Base-by-base conservation (phyloP, 768 basidiomycete genomes). In the Daedalea quercina region DNA sequence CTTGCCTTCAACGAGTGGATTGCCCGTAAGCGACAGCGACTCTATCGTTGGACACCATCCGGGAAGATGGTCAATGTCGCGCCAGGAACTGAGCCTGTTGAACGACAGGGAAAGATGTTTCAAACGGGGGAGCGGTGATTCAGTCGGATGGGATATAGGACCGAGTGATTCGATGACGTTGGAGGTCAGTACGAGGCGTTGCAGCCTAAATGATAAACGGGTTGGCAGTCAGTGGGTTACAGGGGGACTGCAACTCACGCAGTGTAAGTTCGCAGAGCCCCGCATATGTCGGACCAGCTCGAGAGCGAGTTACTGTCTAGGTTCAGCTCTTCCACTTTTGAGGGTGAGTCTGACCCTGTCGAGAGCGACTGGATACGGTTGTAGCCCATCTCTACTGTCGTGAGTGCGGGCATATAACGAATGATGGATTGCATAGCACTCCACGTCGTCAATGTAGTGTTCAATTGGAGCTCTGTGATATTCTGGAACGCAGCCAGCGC, bases 381-480 rank as follows among this genome's bases (percentile, higher is more conserved):
- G 68, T 85, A 80, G 11, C 87, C 90, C 58, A 87, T 65, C 69
- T 93, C 87, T 13, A 90, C 70, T 2, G 72, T 60, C 34, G 67
- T 69, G 35, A 89, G 69, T 33, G 62, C 68, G 3, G 81, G 78
- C 80, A 89, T 84, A 55, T 69, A 65, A 11, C 64, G 59, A 26
- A 74, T 75, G 45, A 82, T 65, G n/a, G 58, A 54, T 56, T 73
- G 67, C 65, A 89, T 80, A 57, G 88, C 84, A 46, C 67, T 63
- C 90, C 92, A 95, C 40, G 77, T 74, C 50, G 83, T 77, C 48
- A 87, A 73, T 2, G 89, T 91, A 40, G 69, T 76, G 63, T 87
- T 93, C 31, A 95, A 69, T 54, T 89, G 84, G 35, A 94, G 67
- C 58, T 91, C 87, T 35, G 67, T 71, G 42, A 93, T 60, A 24